Conservation (phyloP, 768 basidiomycete species). For the Glaciozyma martinii region DNA sequence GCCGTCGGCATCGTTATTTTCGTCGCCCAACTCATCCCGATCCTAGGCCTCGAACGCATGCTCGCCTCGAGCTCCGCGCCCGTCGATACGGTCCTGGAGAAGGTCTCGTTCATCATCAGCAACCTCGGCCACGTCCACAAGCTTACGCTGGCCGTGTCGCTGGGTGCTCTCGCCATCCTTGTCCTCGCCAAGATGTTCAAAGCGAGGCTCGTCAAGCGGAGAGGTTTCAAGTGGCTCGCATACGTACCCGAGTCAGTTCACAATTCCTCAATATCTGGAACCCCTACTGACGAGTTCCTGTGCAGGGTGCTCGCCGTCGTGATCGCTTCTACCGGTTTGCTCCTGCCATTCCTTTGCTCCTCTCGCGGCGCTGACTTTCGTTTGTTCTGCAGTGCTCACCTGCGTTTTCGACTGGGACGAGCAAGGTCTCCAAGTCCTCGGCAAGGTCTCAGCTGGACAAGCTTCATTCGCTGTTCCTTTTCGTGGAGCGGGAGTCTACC, state of each 20-base stretch:
- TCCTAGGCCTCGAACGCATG: constrained; percentile 26
- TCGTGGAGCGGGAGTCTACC: constrained; percentile 6
- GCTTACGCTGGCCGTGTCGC: constrained; percentile 65
- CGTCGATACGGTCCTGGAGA: constrained; percentile 60
- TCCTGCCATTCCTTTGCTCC: background rate
- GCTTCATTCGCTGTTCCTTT: constrained; percentile 64
- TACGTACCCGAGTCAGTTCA: constrained; percentile 59
- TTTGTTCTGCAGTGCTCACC: constrained; percentile 11
- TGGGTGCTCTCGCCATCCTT: constrained; percentile 58
- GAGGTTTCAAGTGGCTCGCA: constrained; percentile 54
- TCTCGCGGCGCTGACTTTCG: background rate
- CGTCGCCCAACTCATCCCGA: constrained; percentile 23
- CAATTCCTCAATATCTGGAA: background rate
- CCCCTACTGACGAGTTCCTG: background rate
- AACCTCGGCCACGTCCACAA: constrained; percentile 47
- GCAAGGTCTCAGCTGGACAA: constrained; percentile 55
- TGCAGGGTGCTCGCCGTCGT: constrained; percentile 67
- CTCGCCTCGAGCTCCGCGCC: constrained; percentile 7
- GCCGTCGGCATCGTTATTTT: constrained; percentile 34
- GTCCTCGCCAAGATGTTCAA: constrained; percentile 50
- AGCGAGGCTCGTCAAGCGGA: constrained; percentile 45
- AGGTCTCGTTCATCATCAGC: constrained; percentile 63
- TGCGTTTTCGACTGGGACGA: constrained; percentile 23
- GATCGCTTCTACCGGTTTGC: constrained; percentile 66
- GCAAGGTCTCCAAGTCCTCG: constrained; percentile 72